Percentiles rank a stretch among this genome's conserved stretches.
phyloP scores from a whole-genome alignment of 352 stramenopile genomes.

The Blastocystis sp. region DNA sequence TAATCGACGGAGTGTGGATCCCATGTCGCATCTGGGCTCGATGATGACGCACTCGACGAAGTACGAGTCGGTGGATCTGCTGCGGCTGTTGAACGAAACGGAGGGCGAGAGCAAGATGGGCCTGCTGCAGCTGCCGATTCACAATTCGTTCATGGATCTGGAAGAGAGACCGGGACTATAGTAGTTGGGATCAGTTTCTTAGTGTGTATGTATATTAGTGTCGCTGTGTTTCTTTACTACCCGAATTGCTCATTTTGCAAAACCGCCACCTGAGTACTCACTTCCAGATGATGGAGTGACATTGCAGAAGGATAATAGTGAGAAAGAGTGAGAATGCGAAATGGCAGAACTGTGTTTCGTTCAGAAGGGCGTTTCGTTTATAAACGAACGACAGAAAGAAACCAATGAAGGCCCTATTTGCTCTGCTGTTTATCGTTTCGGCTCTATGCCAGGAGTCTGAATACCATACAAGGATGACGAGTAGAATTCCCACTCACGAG shows the following conservation, averaged over 20 bases:
- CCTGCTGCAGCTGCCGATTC: neutral
- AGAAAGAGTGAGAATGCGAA: neutral
- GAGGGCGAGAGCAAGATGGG: neutral
- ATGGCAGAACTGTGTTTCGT: neutral
- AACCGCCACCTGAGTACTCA: neutral
- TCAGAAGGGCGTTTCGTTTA: neutral
- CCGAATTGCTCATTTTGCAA: neutral
- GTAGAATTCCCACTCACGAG: conserved; percentile 36
- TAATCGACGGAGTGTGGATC: neutral
- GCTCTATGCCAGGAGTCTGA: conserved; percentile 1
- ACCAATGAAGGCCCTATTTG: conserved; percentile 11
- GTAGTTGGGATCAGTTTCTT: neutral
- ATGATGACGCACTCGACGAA: neutral
- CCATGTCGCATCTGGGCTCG: neutral
- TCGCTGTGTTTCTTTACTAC: neutral
- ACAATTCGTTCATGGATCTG: neutral
- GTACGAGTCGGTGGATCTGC: conserved; percentile 42
- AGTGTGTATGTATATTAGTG: neutral
- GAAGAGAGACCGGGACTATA: neutral
- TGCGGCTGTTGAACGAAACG: conserved; percentile 15
- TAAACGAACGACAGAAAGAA: neutral
- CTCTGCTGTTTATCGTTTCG: neutral
- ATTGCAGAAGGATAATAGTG: neutral
- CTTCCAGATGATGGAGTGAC: too few species aligned
- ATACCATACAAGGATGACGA: neutral